phyloP scores from a whole-genome alignment of 2,329 filamentous ascomycete genomes.

The Paraconiothyrium sp. region DNA sequence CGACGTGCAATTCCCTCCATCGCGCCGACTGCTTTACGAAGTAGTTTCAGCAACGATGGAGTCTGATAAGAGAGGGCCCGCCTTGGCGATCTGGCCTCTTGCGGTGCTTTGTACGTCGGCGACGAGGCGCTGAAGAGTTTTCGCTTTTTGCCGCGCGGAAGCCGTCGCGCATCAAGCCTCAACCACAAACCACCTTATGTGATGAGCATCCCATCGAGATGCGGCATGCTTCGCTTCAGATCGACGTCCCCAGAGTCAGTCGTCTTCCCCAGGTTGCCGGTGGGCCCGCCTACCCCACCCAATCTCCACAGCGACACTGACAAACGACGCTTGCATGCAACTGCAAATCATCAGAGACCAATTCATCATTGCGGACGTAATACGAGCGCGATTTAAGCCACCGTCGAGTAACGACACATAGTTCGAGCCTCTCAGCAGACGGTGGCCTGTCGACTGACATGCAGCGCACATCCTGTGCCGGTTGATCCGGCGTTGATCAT shows the following conservation, averaged over 20 bases:
- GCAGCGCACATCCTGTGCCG: not conserved
- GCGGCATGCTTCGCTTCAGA: constrained; percentile 5
- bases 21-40: not conserved
- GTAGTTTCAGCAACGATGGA: not conserved
- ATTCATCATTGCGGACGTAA: not conserved
- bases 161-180: not conserved
- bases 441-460: not conserved
- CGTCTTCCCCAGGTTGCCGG: constrained; percentile 3
- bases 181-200: not conserved
- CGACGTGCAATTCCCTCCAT: not conserved
- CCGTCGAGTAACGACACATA: not conserved
- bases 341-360: not conserved
- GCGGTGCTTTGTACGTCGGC: not conserved
- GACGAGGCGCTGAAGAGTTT: not conserved
- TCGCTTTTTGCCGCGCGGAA: not conserved
- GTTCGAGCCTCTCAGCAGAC: not conserved
- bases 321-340: not conserved
- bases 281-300: constrained; percentile 1
- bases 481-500: not conserved
- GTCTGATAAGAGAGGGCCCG: not conserved
- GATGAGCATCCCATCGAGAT: not conserved
- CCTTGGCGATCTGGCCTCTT: not conserved
- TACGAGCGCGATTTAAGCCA: not conserved
- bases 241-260: not conserved
- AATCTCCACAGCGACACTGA: not conserved